Conservation (phyloP, 2,329 filamentous ascomycete genomes). For the Talaromyces sp. region DNA sequence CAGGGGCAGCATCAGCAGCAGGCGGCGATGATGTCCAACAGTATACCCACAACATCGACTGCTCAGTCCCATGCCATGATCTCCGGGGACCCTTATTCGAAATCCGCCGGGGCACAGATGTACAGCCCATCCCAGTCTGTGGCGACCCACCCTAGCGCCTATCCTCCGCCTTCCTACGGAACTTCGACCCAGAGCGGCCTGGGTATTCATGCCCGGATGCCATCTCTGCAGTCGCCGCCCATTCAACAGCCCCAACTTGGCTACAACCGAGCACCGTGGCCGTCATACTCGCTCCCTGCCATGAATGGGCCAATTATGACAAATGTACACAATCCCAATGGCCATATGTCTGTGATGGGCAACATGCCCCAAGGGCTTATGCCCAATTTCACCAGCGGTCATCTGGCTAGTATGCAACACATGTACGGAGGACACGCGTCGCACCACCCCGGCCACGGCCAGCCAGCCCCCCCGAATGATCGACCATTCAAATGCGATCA, state of each 20-base stretch:
- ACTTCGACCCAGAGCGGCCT: constrained; percentile 35
- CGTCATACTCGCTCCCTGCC: constrained; percentile 56
- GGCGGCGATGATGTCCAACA: constrained; percentile 47
- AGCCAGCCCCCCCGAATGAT: constrained; percentile 59
- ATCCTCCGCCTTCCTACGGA: constrained; percentile 27
- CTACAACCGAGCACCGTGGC: constrained; percentile 41
- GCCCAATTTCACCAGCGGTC: constrained; percentile 57
- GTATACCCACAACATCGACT: constrained; percentile 22
- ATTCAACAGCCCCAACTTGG: constrained; percentile 29
- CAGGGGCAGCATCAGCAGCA: constrained; percentile 32
- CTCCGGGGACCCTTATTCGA: constrained; percentile 58
- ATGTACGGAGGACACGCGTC: constrained; percentile 57
- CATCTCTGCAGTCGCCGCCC: constrained; percentile 49
- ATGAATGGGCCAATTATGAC: constrained; percentile 68
- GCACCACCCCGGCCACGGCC: constrained; percentile 49
- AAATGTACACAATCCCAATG: constrained; percentile 70
- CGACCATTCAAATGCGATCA: constrained; percentile 92
- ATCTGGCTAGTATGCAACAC: constrained; percentile 52
- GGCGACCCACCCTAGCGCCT: constrained; percentile 46
- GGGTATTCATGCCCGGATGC: constrained; percentile 40
- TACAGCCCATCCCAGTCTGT: constrained; percentile 37
- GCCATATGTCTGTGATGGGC: constrained; percentile 67
- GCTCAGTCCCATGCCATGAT: constrained; percentile 49
- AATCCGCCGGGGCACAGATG: constrained; percentile 48
- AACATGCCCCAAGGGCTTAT: constrained; percentile 54